Evolutionary conservation across 1,139 yeast genomes (phyloP).

Genomic region (Saccharomyces hybrid): DNA sequence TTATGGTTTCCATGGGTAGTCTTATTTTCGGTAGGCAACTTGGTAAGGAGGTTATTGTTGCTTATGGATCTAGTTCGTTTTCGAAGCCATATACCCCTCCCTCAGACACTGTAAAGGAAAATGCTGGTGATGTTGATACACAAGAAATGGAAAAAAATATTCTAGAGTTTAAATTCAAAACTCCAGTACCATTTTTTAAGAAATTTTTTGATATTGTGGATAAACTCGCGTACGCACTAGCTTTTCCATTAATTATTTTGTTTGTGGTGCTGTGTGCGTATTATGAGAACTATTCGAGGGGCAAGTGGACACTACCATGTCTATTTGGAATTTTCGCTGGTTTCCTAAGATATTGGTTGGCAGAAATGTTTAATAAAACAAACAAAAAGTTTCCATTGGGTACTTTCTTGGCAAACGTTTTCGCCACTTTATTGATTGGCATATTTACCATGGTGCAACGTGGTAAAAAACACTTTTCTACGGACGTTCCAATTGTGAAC

Average conservation of each 20-base stretch:
- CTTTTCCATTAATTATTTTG: constrained; percentile 22
- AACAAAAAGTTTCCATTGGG: constrained; percentile 54
- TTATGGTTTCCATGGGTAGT: constrained; percentile 26
- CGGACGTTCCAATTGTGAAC: constrained; percentile 30
- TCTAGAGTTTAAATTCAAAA: constrained; percentile 1
- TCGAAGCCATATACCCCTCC: background rate
- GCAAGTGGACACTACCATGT: constrained; percentile 27
- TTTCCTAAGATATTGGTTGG: constrained; percentile 46
- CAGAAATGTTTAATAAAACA: constrained; percentile 42
- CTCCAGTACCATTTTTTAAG: constrained; percentile 5
- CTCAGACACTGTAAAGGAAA: background rate
- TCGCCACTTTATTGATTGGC: constrained; percentile 53
- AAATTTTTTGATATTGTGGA: constrained; percentile 8
- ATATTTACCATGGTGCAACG: constrained; percentile 44
- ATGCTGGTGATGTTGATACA: background rate
- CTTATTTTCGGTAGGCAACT: constrained; percentile 26
- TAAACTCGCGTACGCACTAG: constrained; percentile 7
- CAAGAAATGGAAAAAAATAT: background rate
- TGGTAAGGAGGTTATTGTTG: constrained; percentile 18
- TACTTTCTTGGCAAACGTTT: constrained; percentile 60
- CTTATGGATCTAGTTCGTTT: background rate
- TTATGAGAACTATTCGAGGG: constrained; percentile 24
- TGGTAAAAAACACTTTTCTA: constrained; percentile 34
- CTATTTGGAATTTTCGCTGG: constrained; percentile 29
- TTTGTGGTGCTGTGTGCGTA: constrained; percentile 25